Evolutionary conservation across 495 filamentous ascomycete species (phyloP).

Genomic region (Penicillium simplicissimum): DNA sequence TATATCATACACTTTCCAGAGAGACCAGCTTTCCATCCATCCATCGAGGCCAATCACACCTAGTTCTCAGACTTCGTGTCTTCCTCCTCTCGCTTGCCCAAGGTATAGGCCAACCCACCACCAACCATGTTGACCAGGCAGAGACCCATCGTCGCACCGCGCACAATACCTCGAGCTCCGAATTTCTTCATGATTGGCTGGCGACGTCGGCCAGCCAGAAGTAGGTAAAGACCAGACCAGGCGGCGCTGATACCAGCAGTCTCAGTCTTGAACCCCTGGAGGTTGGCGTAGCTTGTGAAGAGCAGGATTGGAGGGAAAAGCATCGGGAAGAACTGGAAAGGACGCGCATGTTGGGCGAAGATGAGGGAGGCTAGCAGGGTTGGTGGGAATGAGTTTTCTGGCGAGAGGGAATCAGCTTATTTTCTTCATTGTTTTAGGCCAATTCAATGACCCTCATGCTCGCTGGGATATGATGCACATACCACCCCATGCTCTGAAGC

Average conservation of each 20-base stretch:
- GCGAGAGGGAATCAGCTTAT: constrained; percentile 1
- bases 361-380: constrained; percentile 78
- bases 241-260: constrained; percentile 81
- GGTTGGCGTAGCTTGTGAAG: constrained; percentile 81
- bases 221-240: constrained; percentile 81
- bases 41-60: neutral
- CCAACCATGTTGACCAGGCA: constrained; percentile 68
- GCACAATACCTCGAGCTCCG: constrained; percentile 65
- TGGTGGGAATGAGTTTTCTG: constrained; percentile 79
- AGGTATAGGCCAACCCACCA: constrained; percentile 69
- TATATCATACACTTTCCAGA: constrained; percentile 26
- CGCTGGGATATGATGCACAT: constrained; percentile 33
- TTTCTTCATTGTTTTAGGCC: neutral
- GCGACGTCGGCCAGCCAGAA: constrained; percentile 69
- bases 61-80: constrained; percentile 38
- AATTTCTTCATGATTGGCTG: constrained; percentile 62
- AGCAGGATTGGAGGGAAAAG: constrained; percentile 82
- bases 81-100: constrained; percentile 57
- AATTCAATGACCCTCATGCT: neutral
- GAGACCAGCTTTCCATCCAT: neutral
- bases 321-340: constrained; percentile 73
- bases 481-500: constrained; percentile 72
- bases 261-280: constrained; percentile 76
- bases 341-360: constrained; percentile 72
- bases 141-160: constrained; percentile 70